Evolutionary conservation across 179 eudicot genomes (phyloP).

Genomic region (Beta macrorhiza): DNA sequence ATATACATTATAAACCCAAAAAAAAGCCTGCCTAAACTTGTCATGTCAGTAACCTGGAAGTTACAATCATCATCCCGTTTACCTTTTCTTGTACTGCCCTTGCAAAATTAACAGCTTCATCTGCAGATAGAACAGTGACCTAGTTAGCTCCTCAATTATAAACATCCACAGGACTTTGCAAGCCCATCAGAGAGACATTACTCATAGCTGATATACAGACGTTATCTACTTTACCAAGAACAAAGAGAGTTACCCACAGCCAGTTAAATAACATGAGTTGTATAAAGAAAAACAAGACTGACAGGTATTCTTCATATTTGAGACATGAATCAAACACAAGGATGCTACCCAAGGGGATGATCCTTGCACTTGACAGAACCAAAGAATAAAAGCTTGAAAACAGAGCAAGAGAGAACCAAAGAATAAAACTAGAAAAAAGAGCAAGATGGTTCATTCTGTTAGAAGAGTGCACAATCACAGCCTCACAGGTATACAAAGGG

Average conservation of each 20-base stretch:
- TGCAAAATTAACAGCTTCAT: conserved; percentile 41
- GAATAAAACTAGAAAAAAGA: background rate
- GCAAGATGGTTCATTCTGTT: background rate
- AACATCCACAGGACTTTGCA: background rate
- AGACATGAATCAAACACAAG: background rate
- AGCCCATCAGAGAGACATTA: conserved; percentile 5
- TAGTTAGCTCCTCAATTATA: conserved; percentile 12
- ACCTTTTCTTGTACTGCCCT: conserved; percentile 33
- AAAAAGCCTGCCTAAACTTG: conserved; percentile 36
- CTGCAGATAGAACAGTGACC: conserved; percentile 37
- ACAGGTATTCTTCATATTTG: no score
- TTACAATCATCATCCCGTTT: conserved; percentile 35
- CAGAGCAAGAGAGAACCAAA: no score
- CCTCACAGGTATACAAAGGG: background rate
- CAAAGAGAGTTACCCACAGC: background rate
- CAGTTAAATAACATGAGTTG: background rate
- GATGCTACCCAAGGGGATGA: background rate
- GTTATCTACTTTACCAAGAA: background rate
- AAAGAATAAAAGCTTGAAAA: no score
- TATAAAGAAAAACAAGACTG: background rate
- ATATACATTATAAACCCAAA: conserved; percentile 64
- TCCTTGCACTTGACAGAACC: background rate
- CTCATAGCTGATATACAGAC: background rate
- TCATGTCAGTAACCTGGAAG: conserved; percentile 33
- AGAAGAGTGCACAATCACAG: background rate